Percentiles rank a stretch among this genome's conserved stretches.
Conservation (phyloP, 495 filamentous ascomycete species). For the Halenospora varia region DNA sequence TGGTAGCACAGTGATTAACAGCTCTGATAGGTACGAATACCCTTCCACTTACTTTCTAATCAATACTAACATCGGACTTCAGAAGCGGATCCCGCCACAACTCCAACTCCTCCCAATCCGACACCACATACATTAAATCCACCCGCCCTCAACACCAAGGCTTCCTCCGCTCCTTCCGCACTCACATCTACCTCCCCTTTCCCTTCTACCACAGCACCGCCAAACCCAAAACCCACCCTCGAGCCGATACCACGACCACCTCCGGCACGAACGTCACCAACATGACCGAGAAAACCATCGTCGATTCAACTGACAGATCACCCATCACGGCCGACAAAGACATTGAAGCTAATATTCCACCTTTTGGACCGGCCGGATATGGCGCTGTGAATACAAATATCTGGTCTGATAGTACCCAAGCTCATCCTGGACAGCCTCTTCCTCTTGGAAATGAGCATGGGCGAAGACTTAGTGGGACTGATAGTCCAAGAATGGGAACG, state of each 20-base stretch:
- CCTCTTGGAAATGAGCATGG: not conserved
- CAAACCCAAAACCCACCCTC: not conserved
- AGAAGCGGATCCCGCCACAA: not conserved
- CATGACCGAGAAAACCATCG: not conserved
- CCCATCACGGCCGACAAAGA: too few relatives aligned
- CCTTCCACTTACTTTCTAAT: not conserved
- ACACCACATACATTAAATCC: not conserved
- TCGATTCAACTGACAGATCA: too few relatives aligned
- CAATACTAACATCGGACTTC: not conserved
- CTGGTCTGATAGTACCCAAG: not conserved
- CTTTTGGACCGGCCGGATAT: not conserved
- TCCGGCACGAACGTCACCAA: not conserved
- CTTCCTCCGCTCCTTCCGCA: not conserved
- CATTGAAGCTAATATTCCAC: not conserved
- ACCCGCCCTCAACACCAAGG: not conserved
- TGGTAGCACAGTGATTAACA: not conserved
- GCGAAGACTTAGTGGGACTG: too few relatives aligned
- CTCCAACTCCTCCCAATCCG: not conserved
- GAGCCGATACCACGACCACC: not conserved
- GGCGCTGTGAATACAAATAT: not conserved
- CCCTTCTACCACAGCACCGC: not conserved
- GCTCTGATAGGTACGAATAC: not conserved
- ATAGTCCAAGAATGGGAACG: not conserved
- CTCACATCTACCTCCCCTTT: not conserved
- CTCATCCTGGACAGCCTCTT: not conserved